phyloP scores from a whole-genome alignment of 139 green algal genomes.

The Picochlorum sp. region DNA sequence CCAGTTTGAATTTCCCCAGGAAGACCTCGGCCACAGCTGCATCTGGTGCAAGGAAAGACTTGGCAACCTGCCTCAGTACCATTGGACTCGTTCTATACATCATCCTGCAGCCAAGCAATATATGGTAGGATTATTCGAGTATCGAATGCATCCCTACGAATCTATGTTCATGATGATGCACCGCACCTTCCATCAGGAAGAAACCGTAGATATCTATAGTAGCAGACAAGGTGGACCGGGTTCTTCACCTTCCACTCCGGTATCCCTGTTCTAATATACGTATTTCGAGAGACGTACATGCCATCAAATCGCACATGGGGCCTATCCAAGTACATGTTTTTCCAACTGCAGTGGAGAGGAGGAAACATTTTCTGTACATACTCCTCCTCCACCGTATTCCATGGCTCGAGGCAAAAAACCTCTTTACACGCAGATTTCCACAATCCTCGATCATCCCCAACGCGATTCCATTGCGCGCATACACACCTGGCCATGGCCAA shows the following conservation, averaged over 20 bases:
- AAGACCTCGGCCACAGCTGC: neutral
- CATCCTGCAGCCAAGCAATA: constrained; percentile 19
- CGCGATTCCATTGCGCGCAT: constrained; percentile 54
- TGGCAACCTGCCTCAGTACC: constrained; percentile 43
- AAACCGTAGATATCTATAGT: constrained; percentile 62
- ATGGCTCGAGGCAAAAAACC: constrained; percentile 28
- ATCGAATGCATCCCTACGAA: neutral
- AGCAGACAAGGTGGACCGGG: constrained; percentile 54
- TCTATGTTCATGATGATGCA: too few relatives aligned
- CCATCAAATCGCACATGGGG: constrained; percentile 72
- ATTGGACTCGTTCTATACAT: constrained; percentile 67
- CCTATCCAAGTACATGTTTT: constrained; percentile 59
- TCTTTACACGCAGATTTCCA: constrained; percentile 61
- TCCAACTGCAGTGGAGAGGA: constrained; percentile 38
- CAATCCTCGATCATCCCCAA: constrained; percentile 36
- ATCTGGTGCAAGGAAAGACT: constrained; percentile 21
- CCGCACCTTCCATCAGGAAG: constrained; percentile 47
- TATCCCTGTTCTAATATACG: constrained; percentile 60
- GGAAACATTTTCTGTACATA: constrained; percentile 23
- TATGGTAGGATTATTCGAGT: neutral
- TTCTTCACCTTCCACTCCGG: constrained; percentile 45
- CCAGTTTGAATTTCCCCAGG: constrained; percentile 5
- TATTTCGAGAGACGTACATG: constrained; percentile 70
- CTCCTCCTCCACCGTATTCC: neutral
- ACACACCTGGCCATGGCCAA: constrained; percentile 51